Evolutionary conservation across 805 yeast species (phyloP).

Genomic region (Pichia membranifaciens): DNA sequence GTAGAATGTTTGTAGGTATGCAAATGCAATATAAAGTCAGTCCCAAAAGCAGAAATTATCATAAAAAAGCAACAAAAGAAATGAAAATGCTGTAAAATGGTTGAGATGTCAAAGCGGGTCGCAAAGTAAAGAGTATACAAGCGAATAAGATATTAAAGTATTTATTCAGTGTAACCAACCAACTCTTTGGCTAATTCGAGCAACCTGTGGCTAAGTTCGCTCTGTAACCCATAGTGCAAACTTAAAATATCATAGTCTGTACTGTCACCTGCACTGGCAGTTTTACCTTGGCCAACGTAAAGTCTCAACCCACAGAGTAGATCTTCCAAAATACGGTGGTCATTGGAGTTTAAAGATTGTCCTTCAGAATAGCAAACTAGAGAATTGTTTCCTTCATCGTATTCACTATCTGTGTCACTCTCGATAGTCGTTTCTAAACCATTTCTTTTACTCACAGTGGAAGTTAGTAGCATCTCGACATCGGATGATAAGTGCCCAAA

Average conservation of each 20-base stretch:
- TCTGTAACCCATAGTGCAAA: conserved; percentile 26
- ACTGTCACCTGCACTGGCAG: conserved; percentile 10
- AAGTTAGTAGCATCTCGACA: not conserved
- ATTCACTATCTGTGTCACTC: not conserved
- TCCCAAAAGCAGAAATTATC: too few species aligned
- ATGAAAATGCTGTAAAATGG: too few species aligned
- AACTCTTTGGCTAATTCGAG: conserved; percentile 25
- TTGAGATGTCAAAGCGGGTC: too few species aligned
- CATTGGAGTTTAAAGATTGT: not conserved
- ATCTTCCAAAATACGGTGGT: conserved; percentile 8
- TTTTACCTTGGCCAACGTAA: conserved; percentile 11
- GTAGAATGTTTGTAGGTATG: too few species aligned
- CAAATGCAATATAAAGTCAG: too few species aligned
- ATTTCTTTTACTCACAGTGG: not conserved
- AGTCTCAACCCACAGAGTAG: conserved; percentile 12
- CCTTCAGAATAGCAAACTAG: not conserved
- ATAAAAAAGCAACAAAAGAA: too few species aligned
- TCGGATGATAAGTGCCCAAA: too few species aligned
- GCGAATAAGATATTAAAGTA: too few species aligned
- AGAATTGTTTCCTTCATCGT: not conserved
- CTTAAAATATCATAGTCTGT: conserved; percentile 19
- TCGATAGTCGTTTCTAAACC: not conserved
- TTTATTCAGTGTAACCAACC: conserved; percentile 23
- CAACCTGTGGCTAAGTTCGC: conserved; percentile 27
- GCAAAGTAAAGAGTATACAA: too few species aligned